These are phyloP conservation scores for Tuber magnatum DNA, from an alignment of 495 filamentous ascomycete species.

Conservation along the genomic window DNA sequence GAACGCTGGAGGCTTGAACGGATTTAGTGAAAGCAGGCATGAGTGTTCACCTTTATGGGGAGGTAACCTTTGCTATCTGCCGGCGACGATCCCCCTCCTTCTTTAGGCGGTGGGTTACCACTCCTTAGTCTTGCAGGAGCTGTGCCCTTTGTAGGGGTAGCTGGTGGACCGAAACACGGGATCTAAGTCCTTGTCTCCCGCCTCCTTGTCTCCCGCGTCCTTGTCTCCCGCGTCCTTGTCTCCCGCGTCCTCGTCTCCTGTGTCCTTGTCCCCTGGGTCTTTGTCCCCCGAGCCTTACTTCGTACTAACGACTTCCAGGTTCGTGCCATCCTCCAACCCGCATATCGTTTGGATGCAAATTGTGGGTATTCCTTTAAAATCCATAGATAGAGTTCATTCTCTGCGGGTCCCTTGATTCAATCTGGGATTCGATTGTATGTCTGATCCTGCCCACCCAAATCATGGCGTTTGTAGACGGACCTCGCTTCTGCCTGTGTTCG, in stretches of 20 bases:
- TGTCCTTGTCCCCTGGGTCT: no score
- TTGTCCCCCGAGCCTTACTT: not conserved
- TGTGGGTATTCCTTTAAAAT: not conserved
- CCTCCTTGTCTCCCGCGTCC: no score
- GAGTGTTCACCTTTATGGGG: not conserved
- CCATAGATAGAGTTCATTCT: not conserved
- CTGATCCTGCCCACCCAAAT: not conserved
- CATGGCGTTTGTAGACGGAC: not conserved
- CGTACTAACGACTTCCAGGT: not conserved
- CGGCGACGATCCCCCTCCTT: not conserved
- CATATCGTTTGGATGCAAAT: not conserved
- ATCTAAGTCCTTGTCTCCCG: not conserved
- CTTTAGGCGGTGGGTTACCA: not conserved
- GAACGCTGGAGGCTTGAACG: not conserved
- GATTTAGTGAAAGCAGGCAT: not conserved
- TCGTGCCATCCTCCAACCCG: not conserved
- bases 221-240: no score
- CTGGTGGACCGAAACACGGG: not conserved
- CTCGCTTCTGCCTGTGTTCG: not conserved
- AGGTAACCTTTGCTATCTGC: not conserved
- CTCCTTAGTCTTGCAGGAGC: no score
- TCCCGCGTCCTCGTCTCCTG: no score
- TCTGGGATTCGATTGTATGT: conserved; percentile 1
- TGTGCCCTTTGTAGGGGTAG: not conserved
- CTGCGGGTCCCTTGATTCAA: not conserved